Percentiles rank a stretch among this genome's conserved stretches.
Conservation (phyloP, 75 land plant species). For the Sequoia sempervirens region DNA sequence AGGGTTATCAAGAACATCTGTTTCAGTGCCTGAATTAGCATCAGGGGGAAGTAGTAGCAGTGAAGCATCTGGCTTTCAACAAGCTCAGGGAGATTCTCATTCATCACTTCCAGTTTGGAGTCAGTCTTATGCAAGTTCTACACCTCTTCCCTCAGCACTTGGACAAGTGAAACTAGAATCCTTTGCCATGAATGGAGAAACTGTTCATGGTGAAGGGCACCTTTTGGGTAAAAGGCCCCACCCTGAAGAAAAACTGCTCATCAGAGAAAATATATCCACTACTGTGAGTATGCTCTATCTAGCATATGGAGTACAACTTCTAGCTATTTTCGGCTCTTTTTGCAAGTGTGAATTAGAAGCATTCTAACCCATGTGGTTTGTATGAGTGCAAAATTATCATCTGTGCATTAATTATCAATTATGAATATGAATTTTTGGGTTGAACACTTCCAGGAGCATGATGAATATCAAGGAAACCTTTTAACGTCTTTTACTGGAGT, state of each 20-base stretch:
- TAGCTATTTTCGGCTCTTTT: not conserved
- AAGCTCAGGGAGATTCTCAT: slow-evolving; percentile 10
- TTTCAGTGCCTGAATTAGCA: not conserved
- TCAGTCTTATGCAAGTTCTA: slow-evolving; percentile 20
- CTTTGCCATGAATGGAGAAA: slow-evolving; percentile 16
- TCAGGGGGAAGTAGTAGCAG: slow-evolving; percentile 13
- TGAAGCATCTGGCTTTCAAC: slow-evolving; percentile 12
- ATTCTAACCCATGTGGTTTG: not conserved
- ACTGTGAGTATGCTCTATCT: not conserved
- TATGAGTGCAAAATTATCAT: not conserved
- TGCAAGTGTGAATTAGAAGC: not conserved
- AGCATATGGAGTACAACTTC: not conserved
- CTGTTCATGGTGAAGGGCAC: slow-evolving; percentile 15
- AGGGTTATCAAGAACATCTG: not conserved
- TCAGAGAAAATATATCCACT: slow-evolving; percentile 3
- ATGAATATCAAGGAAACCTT: slow-evolving; percentile 9
- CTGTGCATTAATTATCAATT: not conserved
- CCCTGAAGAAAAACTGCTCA: not conserved
- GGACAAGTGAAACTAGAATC: slow-evolving; percentile 30
- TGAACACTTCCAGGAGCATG: slow-evolving; percentile 18
- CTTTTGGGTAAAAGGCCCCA: slow-evolving; percentile 4
- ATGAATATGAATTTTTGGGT: not conserved
- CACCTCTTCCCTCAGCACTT: slow-evolving; percentile 11
- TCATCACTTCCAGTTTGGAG: slow-evolving; percentile 25
- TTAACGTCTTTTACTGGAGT: slow-evolving; percentile 13